phyloP scores from a whole-genome alignment of 257 asterid species.

The Dorcoceras hygrometricum region DNA sequence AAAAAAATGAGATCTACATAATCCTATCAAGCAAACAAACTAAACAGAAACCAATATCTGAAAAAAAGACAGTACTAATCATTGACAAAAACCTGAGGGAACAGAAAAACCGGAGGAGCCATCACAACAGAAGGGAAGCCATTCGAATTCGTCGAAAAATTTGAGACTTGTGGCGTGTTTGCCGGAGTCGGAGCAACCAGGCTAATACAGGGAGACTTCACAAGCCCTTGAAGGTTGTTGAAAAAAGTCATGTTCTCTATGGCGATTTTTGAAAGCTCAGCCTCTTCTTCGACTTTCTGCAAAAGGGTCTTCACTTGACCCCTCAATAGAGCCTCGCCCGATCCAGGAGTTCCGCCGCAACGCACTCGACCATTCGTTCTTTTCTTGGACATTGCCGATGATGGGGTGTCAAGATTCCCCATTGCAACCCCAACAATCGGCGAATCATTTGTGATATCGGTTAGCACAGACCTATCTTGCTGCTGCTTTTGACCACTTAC shows the following conservation, averaged over 20 bases:
- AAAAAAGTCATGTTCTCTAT: constrained; percentile 42
- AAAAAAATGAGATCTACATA: too few relatives aligned
- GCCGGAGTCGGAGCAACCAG: constrained; percentile 85
- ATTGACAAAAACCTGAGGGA: constrained; percentile 48
- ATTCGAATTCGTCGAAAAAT: constrained; percentile 26
- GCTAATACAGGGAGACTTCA: constrained; percentile 47
- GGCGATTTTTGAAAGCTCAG: constrained; percentile 46
- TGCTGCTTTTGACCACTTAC: constrained; percentile 35
- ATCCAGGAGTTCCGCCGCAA: constrained; percentile 55
- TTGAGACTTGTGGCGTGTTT: constrained; percentile 63
- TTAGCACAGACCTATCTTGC: constrained; percentile 64
- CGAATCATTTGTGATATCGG: constrained; percentile 89
- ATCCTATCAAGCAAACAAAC: neutral
- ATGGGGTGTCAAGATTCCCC: constrained; percentile 70
- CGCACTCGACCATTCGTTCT: constrained; percentile 26
- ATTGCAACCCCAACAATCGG: constrained; percentile 93
- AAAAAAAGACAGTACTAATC: neutral
- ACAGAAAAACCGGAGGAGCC: constrained; percentile 33
- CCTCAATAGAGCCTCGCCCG: constrained; percentile 91
- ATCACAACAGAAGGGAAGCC: constrained; percentile 31
- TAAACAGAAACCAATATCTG: neutral
- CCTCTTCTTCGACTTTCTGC: constrained; percentile 93
- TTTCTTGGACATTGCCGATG: constrained; percentile 72
- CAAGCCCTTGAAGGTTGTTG: constrained; percentile 40
- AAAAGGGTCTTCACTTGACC: constrained; percentile 83